Evolutionary conservation across 2,329 filamentous ascomycete species (phyloP).

Genomic region (Aureobasidium sp.): DNA sequence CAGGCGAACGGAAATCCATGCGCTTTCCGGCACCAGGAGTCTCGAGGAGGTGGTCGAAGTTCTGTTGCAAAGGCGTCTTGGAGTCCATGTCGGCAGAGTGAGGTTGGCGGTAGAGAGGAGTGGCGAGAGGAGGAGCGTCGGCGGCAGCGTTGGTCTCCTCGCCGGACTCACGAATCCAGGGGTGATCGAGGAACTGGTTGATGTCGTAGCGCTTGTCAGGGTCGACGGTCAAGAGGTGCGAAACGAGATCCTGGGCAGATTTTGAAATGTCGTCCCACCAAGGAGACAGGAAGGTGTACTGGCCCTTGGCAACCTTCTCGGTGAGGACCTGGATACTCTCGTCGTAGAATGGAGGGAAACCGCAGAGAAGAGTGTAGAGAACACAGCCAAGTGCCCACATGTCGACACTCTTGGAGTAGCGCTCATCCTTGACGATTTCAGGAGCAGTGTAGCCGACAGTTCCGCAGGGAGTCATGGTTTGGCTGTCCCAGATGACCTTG

Average conservation of each 20-base stretch:
- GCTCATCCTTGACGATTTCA: slow-evolving; percentile 97
- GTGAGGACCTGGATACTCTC: slow-evolving; percentile 96
- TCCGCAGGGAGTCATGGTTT: slow-evolving; percentile 98
- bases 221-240: slow-evolving; percentile 87
- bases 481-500: slow-evolving; percentile 96
- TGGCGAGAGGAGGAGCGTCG: slow-evolving; percentile 66
- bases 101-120: slow-evolving; percentile 57
- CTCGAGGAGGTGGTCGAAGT: slow-evolving; percentile 49
- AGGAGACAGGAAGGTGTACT: slow-evolving; percentile 95
- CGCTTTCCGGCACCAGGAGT: slow-evolving; percentile 53
- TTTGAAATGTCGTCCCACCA: slow-evolving; percentile 99
- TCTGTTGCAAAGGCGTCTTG: slow-evolving; percentile 40
- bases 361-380: slow-evolving; percentile 90
- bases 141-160: slow-evolving; percentile 60
- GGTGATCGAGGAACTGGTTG: slow-evolving; percentile 84
- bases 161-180: slow-evolving; percentile 74
- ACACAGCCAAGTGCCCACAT: slow-evolving; percentile 99
- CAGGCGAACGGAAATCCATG: slow-evolving; percentile 90
- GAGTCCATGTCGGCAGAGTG: slow-evolving; percentile 22
- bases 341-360: slow-evolving; percentile 97
- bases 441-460: slow-evolving; percentile 97
- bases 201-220: slow-evolving; percentile 94
- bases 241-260: slow-evolving; percentile 86
- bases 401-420: slow-evolving; percentile 96
- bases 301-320: slow-evolving; percentile 92